Percentiles rank a stretch among this genome's conserved stretches.
These are phyloP conservation scores for Colletotrichum cereale DNA, from an alignment of 2,329 filamentous ascomycete species.

Conservation along the genomic window DNA sequence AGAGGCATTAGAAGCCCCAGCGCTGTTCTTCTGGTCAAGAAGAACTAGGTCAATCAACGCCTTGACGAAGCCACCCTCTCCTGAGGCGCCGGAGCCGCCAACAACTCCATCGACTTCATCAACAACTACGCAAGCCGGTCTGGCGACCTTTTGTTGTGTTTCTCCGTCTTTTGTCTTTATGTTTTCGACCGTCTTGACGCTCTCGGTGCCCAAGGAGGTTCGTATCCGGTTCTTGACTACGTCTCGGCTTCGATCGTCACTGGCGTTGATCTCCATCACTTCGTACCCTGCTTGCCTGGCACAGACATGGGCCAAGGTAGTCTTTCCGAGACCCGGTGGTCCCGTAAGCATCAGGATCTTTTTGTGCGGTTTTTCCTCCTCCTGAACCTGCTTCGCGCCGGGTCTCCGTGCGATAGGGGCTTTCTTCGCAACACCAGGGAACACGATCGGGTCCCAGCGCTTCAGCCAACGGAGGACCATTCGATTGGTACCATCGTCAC, in stretches of 20 bases:
- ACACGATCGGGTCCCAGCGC: conserved; percentile 92
- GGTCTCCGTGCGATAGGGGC: conserved; percentile 58
- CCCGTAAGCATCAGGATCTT: conserved; percentile 94
- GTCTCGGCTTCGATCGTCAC: conserved; percentile 89
- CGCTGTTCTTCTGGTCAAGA: conserved; percentile 83
- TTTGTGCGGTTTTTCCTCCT: conserved; percentile 80
- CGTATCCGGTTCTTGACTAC: conserved; percentile 93
- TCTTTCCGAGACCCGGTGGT: conserved; percentile 94
- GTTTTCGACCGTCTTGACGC: conserved; percentile 81
- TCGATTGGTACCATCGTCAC: conserved; percentile 93
- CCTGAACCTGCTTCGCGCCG: conserved; percentile 56
- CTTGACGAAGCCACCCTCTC: conserved; percentile 95
- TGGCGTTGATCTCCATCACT: conserved; percentile 96
- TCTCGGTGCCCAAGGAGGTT: conserved; percentile 94
- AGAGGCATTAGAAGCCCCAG: conserved; percentile 46
- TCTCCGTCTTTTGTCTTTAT: conserved; percentile 64
- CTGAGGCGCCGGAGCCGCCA: conserved; percentile 78
- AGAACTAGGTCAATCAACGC: conserved; percentile 91
- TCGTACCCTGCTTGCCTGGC: conserved; percentile 96
- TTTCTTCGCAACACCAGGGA: conserved; percentile 79
- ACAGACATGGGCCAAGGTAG: conserved; percentile 95
- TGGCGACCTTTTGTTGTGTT: conserved; percentile 76
- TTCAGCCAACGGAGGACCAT: conserved; percentile 94
- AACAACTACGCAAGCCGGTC: conserved; percentile 92
- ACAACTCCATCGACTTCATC: conserved; percentile 98